These are phyloP conservation scores for Aspergillus felis DNA, from an alignment of 2,329 filamentous ascomycete genomes.

Conservation along the genomic window DNA sequence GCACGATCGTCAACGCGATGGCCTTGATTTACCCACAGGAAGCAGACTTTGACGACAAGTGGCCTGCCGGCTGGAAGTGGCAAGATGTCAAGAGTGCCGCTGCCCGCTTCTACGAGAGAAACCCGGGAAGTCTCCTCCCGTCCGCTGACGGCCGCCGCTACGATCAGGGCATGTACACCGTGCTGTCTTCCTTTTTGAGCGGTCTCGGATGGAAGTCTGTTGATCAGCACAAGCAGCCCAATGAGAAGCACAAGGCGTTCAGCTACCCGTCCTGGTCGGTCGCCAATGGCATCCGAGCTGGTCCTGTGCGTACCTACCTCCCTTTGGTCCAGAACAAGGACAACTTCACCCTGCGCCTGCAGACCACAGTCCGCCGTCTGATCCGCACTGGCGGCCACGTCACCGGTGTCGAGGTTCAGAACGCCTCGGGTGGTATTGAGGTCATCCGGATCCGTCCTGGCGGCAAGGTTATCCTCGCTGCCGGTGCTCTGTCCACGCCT, in stretches of 20 bases:
- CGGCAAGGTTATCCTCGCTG: constrained; percentile 64
- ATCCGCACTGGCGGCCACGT: constrained; percentile 58
- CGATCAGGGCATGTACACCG: constrained; percentile 60
- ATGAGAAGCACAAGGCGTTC: constrained; percentile 62
- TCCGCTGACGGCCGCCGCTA: constrained; percentile 64
- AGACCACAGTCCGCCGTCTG: constrained; percentile 62
- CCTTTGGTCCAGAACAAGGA: constrained; percentile 53
- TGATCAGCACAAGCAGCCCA: constrained; percentile 55
- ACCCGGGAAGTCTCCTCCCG: constrained; percentile 63
- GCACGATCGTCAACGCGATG: constrained; percentile 17
- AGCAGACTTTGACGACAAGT: constrained; percentile 67
- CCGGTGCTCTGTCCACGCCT: constrained; percentile 63
- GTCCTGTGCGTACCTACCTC: constrained; percentile 67
- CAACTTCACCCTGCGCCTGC: constrained; percentile 65
- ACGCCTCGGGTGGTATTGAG: constrained; percentile 45
- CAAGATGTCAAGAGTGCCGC: constrained; percentile 59
- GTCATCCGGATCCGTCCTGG: constrained; percentile 58
- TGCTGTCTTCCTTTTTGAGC: constrained; percentile 56
- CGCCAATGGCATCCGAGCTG: constrained; percentile 60
- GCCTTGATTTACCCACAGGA: constrained; percentile 44
- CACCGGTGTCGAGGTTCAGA: constrained; percentile 45
- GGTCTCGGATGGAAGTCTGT: constrained; percentile 60
- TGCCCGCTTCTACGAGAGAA: constrained; percentile 61
- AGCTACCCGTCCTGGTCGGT: constrained; percentile 65
- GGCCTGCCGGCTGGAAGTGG: constrained; percentile 66